Evolutionary conservation across 768 basidiomycete genomes (phyloP).

Genomic region (Lentinula guzmanii): DNA sequence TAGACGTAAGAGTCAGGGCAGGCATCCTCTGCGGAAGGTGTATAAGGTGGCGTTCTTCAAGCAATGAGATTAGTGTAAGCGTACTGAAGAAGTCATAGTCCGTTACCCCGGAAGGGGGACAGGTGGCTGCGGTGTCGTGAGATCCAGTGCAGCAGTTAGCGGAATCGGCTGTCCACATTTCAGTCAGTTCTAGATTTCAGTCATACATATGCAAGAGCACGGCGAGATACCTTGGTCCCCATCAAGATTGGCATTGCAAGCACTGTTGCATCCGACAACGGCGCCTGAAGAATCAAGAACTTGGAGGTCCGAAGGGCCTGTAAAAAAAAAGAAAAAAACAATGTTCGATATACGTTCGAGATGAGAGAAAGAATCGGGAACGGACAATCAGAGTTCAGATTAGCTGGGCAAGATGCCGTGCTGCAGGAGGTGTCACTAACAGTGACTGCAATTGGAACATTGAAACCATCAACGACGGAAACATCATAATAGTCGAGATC

Average conservation of each 20-base stretch:
- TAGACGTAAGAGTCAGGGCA: constrained; percentile 36
- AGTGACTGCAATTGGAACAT: constrained; percentile 36
- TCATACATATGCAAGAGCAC: constrained; percentile 29
- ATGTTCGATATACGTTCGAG: no score
- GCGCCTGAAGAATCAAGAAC: constrained; percentile 23
- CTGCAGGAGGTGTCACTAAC: constrained; percentile 28
- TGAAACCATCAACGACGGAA: constrained; percentile 44
- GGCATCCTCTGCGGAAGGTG: constrained; percentile 19
- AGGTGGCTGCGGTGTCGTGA: constrained; percentile 32
- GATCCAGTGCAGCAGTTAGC: constrained; percentile 19
- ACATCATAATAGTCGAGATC: constrained; percentile 36
- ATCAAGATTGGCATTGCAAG: constrained; percentile 32
- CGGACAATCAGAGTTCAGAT: constrained; percentile 36
- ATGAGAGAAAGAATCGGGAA: not conserved
- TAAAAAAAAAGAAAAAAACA: not conserved
- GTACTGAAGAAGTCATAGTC: not conserved
- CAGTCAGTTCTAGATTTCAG: not conserved
- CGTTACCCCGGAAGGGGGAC: constrained; percentile 28
- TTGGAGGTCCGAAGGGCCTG: constrained; percentile 14
- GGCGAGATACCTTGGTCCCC: constrained; percentile 29
- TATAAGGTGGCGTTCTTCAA: not conserved
- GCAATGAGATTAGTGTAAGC: not conserved
- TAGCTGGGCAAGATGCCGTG: constrained; percentile 37
- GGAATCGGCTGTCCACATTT: constrained; percentile 8
- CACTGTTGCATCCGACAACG: constrained; percentile 37